Conservation (phyloP, 768 basidiomycete genomes). For the Boletales sp. region DNA sequence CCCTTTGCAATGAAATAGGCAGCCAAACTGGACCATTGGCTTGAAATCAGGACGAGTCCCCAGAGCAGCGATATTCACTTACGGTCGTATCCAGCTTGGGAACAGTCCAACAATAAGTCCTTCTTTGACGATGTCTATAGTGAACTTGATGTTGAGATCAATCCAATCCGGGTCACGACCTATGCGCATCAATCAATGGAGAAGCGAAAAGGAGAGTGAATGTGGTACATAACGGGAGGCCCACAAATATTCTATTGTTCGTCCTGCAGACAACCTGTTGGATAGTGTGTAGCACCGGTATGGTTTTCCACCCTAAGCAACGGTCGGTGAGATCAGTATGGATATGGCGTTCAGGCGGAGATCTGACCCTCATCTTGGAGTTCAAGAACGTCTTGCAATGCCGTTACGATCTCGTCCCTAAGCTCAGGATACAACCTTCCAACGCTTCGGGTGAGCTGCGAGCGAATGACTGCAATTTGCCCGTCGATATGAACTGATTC, state of each 20-base stretch:
- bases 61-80: not conserved
- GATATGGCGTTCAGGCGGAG: not conserved
- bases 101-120: constrained; percentile 25
- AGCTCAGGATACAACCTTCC: constrained; percentile 36
- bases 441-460: constrained; percentile 36
- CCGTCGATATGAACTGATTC: constrained; percentile 21
- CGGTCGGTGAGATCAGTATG: not conserved
- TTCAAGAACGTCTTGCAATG: constrained; percentile 38
- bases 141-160: constrained; percentile 27
- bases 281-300: constrained; percentile 26
- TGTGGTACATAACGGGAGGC: constrained; percentile 39
- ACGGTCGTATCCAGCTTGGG: constrained; percentile 34
- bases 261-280: constrained; percentile 38
- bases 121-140: constrained; percentile 26
- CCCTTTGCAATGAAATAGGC: constrained; percentile 10
- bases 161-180: constrained; percentile 38
- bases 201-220: not conserved
- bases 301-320: constrained; percentile 35
- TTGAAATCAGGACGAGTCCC: not conserved
- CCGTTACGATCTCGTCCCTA: constrained; percentile 38
- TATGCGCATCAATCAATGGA: constrained; percentile 8
- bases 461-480: constrained; percentile 31
- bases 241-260: constrained; percentile 46
- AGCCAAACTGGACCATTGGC: constrained; percentile 11
- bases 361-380: constrained; percentile 10